Base-by-base conservation (phyloP, 2,329 filamentous ascomycete genomes). In the Ceratocystis variospora region DNA sequence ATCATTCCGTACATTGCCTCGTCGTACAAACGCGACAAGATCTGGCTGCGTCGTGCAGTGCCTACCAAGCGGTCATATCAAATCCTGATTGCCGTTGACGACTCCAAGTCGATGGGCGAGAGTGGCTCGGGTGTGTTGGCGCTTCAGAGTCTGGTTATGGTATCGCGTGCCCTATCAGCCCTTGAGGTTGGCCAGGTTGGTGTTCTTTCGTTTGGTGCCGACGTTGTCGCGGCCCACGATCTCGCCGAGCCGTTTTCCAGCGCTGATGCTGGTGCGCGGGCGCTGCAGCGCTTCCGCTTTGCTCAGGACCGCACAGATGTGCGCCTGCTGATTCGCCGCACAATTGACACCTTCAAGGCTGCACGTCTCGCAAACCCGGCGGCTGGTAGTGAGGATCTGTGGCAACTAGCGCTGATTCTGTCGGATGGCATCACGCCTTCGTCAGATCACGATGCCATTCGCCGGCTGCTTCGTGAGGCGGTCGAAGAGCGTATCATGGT, bases 1-100 rank as follows among this genome's bases (percentile, higher is more conserved):
- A 99, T 99, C 77, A 99, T 99, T 72, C 94, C 95, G 0, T 99
- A 99, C 78, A 97, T 99, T 71, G 94, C 95, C 0, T 97, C 92
- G 0, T 87, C 89, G 73, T 99, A 96, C 82, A 97, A 96, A 80
- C 89, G 94, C 68, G 94, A 99, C 83, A 99, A 99, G 81, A 99
- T 99, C 77, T 99, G 94, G 94, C 96, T 99, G 87, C 88, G 95
- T 15, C 86, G 95, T 66, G 87, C 85, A 44, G 86, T 96, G 62
- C 95, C 95, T 0, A 93, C 87, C 46, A 97, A 97, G 77, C 88
- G 95, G 50, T 88, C 87, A 67, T 99, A 99, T 77, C 95, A 99
- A 76, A 95, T 99, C 75, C 86, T 99, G 79, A 87, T 99, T 62
- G 95, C 94, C 48, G 90, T 99, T 46, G 94, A 99, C 75, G 94